These are phyloP conservation scores for Naganishia vishniacii DNA, from an alignment of 768 basidiomycete genomes.

Conservation along the genomic window DNA sequence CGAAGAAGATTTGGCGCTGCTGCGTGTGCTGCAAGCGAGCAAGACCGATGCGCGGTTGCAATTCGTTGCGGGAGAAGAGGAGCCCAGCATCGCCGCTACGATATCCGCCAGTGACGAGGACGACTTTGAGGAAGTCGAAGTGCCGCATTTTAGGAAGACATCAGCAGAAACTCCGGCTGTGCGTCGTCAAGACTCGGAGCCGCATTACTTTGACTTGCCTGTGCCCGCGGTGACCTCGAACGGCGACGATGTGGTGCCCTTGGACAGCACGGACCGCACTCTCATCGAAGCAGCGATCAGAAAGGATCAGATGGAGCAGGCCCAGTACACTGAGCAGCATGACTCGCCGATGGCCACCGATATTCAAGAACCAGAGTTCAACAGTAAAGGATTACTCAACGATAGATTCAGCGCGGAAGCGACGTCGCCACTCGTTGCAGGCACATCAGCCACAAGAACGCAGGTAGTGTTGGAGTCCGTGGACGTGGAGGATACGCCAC, in stretches of 20 bases:
- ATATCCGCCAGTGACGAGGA: constrained; percentile 33
- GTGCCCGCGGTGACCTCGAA: neutral
- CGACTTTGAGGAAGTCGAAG: constrained; percentile 41
- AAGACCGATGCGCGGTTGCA: constrained; percentile 21
- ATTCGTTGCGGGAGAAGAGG: constrained; percentile 21
- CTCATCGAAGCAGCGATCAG: constrained; percentile 4
- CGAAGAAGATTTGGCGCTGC: constrained; percentile 23
- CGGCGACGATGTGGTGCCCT: neutral
- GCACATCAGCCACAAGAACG: neutral
- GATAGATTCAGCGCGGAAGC: too few species aligned
- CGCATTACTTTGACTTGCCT: neutral
- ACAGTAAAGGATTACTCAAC: too few species aligned
- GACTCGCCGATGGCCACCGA: neutral
- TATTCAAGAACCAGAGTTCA: neutral
- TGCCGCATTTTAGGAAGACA: constrained; percentile 30
- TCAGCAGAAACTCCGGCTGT: constrained; percentile 28
- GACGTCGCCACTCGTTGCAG: too few species aligned
- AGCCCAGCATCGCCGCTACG: constrained; percentile 15
- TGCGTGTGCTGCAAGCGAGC: constrained; percentile 21
- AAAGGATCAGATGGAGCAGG: neutral
- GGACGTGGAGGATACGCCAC: neutral
- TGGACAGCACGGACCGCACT: neutral
- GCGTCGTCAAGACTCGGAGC: constrained; percentile 68
- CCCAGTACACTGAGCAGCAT: too few species aligned
- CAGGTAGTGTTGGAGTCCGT: neutral